A percentile compares a stretch with the other conserved stretches of the same genome.
Evolutionary conservation across 1,139 yeast species (phyloP).

Genomic region (Pneumocystis jirovecii): DNA sequence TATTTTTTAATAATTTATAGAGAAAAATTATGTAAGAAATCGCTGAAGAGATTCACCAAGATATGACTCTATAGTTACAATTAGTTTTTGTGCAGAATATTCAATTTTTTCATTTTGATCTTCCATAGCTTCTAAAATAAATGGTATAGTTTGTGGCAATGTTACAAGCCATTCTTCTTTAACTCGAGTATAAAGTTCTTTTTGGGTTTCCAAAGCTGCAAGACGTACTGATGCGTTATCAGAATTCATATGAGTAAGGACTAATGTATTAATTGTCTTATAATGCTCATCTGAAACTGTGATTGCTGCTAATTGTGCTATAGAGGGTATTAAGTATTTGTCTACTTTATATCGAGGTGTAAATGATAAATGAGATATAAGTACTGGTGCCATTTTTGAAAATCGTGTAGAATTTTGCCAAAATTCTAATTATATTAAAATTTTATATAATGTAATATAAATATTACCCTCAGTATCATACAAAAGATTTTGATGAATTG

Average conservation of each 20-base stretch:
- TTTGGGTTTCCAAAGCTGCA: constrained; percentile 54
- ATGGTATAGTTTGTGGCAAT: constrained; percentile 88
- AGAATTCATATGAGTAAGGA: constrained; percentile 41
- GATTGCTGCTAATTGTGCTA: constrained; percentile 59
- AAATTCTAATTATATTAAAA: constrained; percentile 76
- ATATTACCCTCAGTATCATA: constrained; percentile 10
- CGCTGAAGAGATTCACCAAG: constrained; percentile 91
- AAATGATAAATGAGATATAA: constrained; percentile 45
- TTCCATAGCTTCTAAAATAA: constrained; percentile 85
- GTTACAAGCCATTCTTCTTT: constrained; percentile 90
- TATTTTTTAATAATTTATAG: not conserved
- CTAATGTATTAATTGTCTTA: constrained; percentile 41
- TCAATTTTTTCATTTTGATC: constrained; percentile 93
- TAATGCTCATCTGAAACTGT: constrained; percentile 78
- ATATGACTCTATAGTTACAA: constrained; percentile 78
- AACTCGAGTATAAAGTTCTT: constrained; percentile 70
- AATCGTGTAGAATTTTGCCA: constrained; percentile 85
- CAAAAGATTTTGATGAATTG: constrained; percentile 2
- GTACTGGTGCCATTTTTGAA: constrained; percentile 47
- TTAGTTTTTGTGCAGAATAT: constrained; percentile 84
- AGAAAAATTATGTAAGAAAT: constrained; percentile 43
- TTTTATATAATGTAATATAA: constrained; percentile 46
- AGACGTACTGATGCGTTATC: constrained; percentile 14
- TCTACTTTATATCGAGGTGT: constrained; percentile 6
- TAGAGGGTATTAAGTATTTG: constrained; percentile 25